phyloP scores from a whole-genome alignment of 2,329 filamentous ascomycete genomes.

The Acephala macrosclerotiorum region DNA sequence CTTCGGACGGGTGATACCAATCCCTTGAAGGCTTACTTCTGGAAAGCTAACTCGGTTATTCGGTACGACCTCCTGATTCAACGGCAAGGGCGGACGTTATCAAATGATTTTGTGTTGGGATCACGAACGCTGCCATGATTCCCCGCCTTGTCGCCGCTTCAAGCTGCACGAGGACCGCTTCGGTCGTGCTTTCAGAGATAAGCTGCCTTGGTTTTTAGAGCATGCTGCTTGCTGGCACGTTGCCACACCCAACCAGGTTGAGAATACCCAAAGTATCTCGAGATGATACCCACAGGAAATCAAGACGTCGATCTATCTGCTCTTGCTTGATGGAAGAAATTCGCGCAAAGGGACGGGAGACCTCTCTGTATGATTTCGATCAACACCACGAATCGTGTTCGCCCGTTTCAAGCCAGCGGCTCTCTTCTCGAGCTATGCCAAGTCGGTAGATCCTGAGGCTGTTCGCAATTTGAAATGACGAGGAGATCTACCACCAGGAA shows the following conservation, averaged over 20 bases:
- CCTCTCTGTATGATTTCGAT: not conserved
- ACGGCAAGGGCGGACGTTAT: not conserved
- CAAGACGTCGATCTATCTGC: not conserved
- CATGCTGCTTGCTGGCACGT: not conserved
- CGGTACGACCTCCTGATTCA: not conserved
- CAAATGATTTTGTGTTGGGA: not conserved
- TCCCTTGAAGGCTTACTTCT: not conserved
- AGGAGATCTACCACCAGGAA: not conserved
- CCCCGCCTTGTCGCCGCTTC: conserved; percentile 10
- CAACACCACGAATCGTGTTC: not conserved
- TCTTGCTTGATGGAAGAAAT: not conserved
- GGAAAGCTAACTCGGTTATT: not conserved
- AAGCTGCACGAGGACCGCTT: conserved; percentile 12
- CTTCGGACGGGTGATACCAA: no score
- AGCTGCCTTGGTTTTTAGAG: conserved; percentile 13
- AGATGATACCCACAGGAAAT: not conserved
- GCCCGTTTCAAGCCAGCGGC: conserved; percentile 11
- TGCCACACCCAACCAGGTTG: not conserved
- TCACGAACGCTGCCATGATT: not conserved
- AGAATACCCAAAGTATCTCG: conserved; percentile 4
- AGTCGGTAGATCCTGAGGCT: conserved; percentile 1
- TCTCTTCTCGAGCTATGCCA: not conserved
- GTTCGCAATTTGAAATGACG: not conserved
- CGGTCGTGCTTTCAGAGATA: conserved; percentile 6
- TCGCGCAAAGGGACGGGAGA: not conserved